phyloP scores from a whole-genome alignment of 306 rosid species.

The Hippophae rhamnoides region DNA sequence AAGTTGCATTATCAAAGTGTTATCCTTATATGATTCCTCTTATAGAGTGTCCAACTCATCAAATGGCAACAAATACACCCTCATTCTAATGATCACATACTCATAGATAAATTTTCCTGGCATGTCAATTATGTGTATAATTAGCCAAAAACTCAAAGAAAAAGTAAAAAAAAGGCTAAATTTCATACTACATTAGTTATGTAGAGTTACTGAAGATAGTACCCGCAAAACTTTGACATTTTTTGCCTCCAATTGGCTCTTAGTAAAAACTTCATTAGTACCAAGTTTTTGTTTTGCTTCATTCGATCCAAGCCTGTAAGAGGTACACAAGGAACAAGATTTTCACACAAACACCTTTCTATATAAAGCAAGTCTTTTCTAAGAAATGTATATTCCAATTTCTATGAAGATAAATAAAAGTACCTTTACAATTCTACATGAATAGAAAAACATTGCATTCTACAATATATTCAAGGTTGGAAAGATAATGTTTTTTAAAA shows the following conservation, averaged over 20 bases:
- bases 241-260: constrained; percentile 71
- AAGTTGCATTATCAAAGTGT: constrained; percentile 38
- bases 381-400: no score
- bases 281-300: constrained; percentile 80
- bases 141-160: not conserved
- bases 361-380: no score
- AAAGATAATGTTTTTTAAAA: no score
- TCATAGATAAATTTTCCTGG: no score
- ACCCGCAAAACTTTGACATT: constrained; percentile 85
- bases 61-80: no score
- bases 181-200: not conserved
- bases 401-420: no score
- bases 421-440: no score
- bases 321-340: no score
- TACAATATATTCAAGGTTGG: no score
- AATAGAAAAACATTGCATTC: no score
- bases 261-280: constrained; percentile 75
- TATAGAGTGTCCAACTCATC: constrained; percentile 28
- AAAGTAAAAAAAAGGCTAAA: not conserved
- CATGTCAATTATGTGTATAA: no score
- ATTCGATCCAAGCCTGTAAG: constrained; percentile 27
- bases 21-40: constrained; percentile 38
- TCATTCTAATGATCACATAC: no score
- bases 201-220: constrained; percentile 16
- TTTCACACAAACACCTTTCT: not conserved